Conservation (phyloP, 2,329 filamentous ascomycete genomes). For the Alternaria longipes region DNA sequence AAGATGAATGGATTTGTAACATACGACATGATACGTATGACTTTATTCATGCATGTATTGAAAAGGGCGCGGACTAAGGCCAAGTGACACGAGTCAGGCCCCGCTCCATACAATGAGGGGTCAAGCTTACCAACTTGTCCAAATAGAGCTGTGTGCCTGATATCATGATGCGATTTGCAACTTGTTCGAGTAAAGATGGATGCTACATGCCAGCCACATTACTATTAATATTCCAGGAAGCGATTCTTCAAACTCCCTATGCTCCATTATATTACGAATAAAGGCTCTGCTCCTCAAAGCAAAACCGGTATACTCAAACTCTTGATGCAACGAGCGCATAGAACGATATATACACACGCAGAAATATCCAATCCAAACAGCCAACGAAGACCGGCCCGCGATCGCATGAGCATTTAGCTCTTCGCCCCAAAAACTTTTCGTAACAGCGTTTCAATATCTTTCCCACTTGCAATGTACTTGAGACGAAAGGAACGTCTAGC, state of each 20-base stretch:
- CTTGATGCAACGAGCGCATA: constrained; percentile 15
- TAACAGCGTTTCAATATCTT: constrained; percentile 12
- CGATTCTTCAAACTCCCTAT: background rate
- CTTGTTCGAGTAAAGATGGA: background rate
- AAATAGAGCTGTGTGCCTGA: background rate
- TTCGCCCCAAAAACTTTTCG: constrained; percentile 7
- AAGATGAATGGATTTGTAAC: background rate
- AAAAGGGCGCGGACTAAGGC: background rate
- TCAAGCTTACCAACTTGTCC: background rate
- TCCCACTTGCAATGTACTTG: background rate
- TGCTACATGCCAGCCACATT: background rate
- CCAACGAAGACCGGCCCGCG: constrained; percentile 14
- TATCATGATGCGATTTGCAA: background rate
- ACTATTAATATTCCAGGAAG: constrained; percentile 9
- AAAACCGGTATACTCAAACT: constrained; percentile 9
- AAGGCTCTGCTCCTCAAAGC: background rate
- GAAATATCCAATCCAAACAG: background rate
- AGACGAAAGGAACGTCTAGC: background rate
- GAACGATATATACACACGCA: constrained; percentile 20
- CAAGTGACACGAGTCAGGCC: background rate
- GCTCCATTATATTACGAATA: constrained; percentile 14
- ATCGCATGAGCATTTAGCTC: background rate
- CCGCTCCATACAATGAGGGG: background rate
- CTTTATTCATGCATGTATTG: background rate
- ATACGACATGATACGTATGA: too few species aligned